These are phyloP conservation scores for Trichosporon faecale DNA, from an alignment of 1,284 basidiomycete species.

Conservation along the genomic window DNA sequence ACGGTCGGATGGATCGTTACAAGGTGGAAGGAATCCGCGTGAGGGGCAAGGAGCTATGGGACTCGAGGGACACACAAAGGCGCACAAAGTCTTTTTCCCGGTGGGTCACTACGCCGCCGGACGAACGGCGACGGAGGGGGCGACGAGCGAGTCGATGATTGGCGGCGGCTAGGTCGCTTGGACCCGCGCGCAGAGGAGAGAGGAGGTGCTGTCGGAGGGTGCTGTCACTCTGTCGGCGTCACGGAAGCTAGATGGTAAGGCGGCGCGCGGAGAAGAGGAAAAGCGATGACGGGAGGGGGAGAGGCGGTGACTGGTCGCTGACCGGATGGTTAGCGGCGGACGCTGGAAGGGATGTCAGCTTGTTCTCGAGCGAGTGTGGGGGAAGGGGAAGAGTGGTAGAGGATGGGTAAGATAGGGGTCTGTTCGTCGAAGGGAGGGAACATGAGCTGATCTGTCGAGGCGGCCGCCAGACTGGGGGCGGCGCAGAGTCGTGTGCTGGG, in stretches of 20 bases:
- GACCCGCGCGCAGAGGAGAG: not conserved
- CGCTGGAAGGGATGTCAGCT: conserved; percentile 4
- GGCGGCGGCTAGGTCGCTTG: conserved; percentile 6
- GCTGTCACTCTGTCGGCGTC: conserved; percentile 1
- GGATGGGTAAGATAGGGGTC: not conserved
- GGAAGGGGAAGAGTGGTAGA: conserved; percentile 8
- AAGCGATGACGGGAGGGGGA: not conserved
- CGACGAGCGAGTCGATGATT: not conserved
- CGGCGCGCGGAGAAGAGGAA: not conserved
- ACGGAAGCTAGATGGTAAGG: not conserved
- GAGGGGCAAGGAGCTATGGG: not conserved
- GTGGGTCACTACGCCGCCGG: not conserved
- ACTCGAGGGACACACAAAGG: not conserved
- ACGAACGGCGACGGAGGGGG: not conserved
- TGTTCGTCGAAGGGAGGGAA: not conserved
- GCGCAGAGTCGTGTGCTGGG: conserved; percentile 3
- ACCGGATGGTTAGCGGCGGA: not conserved
- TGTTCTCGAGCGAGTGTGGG: not conserved
- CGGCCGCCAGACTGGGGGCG: not conserved
- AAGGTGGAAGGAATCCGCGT: not conserved
- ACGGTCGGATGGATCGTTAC: not conserved
- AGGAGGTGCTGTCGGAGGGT: not conserved
- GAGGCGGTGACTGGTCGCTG: not conserved
- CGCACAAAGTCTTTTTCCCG: not conserved
- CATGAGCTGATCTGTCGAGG: not conserved